These are phyloP conservation scores for Trapa bicornis DNA, from an alignment of 345 rosid species.

Conservation along the genomic window DNA sequence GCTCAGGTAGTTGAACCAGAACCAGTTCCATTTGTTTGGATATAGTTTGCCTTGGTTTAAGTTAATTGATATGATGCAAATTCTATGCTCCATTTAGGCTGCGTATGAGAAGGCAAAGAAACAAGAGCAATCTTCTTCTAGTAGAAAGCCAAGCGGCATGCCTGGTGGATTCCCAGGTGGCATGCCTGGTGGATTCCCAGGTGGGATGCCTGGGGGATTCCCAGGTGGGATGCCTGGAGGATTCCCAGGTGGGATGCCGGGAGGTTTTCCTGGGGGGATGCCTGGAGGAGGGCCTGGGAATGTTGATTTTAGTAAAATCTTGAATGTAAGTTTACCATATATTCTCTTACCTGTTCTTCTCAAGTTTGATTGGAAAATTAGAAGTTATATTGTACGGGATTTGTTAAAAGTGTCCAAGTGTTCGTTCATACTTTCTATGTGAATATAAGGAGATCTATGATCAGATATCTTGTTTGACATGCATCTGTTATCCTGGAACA, in stretches of 20 bases:
- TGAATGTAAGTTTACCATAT: conserved; percentile 47
- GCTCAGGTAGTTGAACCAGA: conserved; percentile 48
- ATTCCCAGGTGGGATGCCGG: conserved; percentile 23
- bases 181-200: conserved; percentile 38
- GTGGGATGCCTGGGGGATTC: conserved; percentile 40
- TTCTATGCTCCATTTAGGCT: conserved; percentile 35
- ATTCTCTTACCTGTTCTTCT: conserved; percentile 7
- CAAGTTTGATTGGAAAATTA: neutral
- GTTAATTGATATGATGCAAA: conserved; percentile 1
- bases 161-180: conserved; percentile 52
- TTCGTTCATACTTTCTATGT: conserved; percentile 5
- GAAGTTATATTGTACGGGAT: neutral
- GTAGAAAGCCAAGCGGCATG: conserved; percentile 52
- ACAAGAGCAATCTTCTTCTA: conserved; percentile 77
- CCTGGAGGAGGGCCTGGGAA: conserved; percentile 22
- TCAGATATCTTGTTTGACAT: neutral
- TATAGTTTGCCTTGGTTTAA: neutral
- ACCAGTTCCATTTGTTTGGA: neutral
- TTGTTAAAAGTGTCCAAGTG: no score
- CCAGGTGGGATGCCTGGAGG: conserved; percentile 30
- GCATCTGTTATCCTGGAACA: conserved; percentile 14
- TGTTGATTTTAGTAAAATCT: conserved; percentile 77
- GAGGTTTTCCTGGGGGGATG: no score
- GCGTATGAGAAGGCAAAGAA: conserved; percentile 92
- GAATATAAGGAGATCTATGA: neutral